Conservation (phyloP, 2,329 filamentous ascomycete species). For the Aspergillus neotritici region DNA sequence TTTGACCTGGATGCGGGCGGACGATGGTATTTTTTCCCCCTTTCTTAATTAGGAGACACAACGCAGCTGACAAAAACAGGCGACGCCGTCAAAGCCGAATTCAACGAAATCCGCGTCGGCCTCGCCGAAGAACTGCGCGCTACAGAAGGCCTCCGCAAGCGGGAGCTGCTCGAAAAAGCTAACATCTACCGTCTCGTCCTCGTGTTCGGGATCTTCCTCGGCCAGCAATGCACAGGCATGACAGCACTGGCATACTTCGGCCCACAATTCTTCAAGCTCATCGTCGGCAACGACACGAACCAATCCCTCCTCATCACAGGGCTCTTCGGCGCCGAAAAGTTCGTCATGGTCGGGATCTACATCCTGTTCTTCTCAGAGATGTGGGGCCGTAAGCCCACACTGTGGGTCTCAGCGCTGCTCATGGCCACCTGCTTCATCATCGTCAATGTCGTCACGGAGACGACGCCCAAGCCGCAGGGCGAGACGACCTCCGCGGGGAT, state of each 20-base stretch:
- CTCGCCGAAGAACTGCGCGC: slow-evolving; percentile 22
- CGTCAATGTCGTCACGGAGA: slow-evolving; percentile 43
- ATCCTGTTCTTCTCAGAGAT: slow-evolving; percentile 47
- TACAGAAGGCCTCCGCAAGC: slow-evolving; percentile 45
- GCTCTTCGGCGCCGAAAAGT: slow-evolving; percentile 50
- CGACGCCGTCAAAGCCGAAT: slow-evolving; percentile 43
- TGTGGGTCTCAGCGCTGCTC: slow-evolving; percentile 43
- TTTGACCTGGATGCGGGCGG: slow-evolving; percentile 45
- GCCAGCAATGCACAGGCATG: slow-evolving; percentile 45
- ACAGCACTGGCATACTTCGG: slow-evolving; percentile 46
- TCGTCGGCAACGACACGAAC: slow-evolving; percentile 43
- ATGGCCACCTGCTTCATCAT: slow-evolving; percentile 51
- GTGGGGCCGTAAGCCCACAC: slow-evolving; percentile 46
- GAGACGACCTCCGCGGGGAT: slow-evolving; percentile 35
- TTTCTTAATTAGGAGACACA: too few relatives aligned
- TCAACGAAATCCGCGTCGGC: slow-evolving; percentile 28
- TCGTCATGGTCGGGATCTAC: slow-evolving; percentile 45
- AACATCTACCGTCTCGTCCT: slow-evolving; percentile 46
- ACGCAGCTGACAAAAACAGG: slow-evolving; percentile 15
- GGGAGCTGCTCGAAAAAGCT: slow-evolving; percentile 41
- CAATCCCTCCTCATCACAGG: slow-evolving; percentile 44
- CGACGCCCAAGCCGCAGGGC: slow-evolving; percentile 34
- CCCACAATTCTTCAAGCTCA: slow-evolving; percentile 46
- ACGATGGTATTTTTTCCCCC: too few relatives aligned
- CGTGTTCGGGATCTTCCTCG: slow-evolving; percentile 46